Evolutionary conservation across 306 rosid species (phyloP), one percentile per base, ranked within the genome.

Genomic region (Coriaria nepalensis): DNA sequence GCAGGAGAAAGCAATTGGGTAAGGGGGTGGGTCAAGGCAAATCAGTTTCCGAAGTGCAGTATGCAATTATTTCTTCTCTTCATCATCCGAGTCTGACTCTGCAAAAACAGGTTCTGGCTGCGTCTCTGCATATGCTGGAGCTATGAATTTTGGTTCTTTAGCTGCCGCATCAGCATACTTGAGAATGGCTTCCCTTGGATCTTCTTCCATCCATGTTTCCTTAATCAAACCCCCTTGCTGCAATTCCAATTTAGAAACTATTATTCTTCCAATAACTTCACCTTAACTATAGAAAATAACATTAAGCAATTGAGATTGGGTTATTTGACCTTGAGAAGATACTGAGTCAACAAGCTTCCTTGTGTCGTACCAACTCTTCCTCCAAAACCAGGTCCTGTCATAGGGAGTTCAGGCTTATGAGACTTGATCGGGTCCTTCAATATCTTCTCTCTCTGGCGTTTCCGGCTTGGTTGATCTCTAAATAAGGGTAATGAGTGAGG

Each of bases 171-270:
- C 97, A 10, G 97, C 97, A 60, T 43, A 84, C 82, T 90, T 90
- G 47, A 90, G 76, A 69, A 84, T 84, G 66, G 97, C 97, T 64
- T 84, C 95, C 70, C 95, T 78, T 29, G 97, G 97, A 74, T 84
- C 95, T 75, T 90, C 97, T 5, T 90, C 95, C 97, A 90, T 90
- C 95, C 97, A 90, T 35, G 97, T 84, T 82, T 90, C 97, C 79
- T 90, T 84, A 64, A 88, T 90, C 86, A 90, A 52, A 41, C 90
- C 97, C 8, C 95, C 95, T 84, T 84, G 78, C 97, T 84, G 92
- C 63, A 64, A 77, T 57, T 20, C 29, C 29, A 20, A 20, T 20
- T 20, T 20, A 1, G 3, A 20, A 20, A 20, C 3, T 20, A 20
- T 20, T 20, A 20, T 20, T 20, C 1, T 20, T 20, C 29, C 29